phyloP scores from a whole-genome alignment of 495 filamentous ascomycete species.

The Lepraria neglecta region DNA sequence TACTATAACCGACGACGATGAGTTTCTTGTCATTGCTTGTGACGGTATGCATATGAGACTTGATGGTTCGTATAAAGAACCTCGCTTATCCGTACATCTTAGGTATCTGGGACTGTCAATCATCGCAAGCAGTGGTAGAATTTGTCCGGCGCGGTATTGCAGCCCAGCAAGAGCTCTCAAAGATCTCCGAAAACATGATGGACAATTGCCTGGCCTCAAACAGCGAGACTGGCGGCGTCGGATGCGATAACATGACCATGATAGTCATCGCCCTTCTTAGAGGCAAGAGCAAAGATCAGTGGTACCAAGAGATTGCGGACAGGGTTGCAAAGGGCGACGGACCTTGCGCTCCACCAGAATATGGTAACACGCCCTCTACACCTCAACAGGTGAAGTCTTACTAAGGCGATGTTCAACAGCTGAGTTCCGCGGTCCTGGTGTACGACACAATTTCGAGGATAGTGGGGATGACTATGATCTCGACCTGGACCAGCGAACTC shows the following conservation, averaged over 20 bases:
- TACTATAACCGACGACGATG: conserved; percentile 85
- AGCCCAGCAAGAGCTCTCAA: conserved; percentile 84
- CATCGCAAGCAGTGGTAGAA: conserved; percentile 92
- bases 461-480: conserved; percentile 87
- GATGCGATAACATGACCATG: conserved; percentile 99
- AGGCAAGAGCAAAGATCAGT: conserved; percentile 90
- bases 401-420: conserved; percentile 53
- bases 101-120: conserved; percentile 99
- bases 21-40: conserved; percentile 94
- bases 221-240: conserved; percentile 95
- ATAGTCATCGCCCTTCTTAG: conserved; percentile 79
- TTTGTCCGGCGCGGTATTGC: conserved; percentile 94
- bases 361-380: conserved; percentile 71
- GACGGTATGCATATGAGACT: conserved; percentile 59
- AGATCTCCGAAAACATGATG: conserved; percentile 99
- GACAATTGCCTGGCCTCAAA: conserved; percentile 96
- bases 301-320: conserved; percentile 92
- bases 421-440: conserved; percentile 89
- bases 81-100: conserved; percentile 1
- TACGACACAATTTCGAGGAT: conserved; percentile 87
- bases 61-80: not conserved
- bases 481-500: conserved; percentile 58
- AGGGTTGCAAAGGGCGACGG: conserved; percentile 95
- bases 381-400: conserved; percentile 26
- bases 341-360: conserved; percentile 97